Percentiles rank a stretch among this genome's conserved stretches.
phyloP scores from a whole-genome alignment of 805 yeast genomes.

The Starmerella stigmatis region DNA sequence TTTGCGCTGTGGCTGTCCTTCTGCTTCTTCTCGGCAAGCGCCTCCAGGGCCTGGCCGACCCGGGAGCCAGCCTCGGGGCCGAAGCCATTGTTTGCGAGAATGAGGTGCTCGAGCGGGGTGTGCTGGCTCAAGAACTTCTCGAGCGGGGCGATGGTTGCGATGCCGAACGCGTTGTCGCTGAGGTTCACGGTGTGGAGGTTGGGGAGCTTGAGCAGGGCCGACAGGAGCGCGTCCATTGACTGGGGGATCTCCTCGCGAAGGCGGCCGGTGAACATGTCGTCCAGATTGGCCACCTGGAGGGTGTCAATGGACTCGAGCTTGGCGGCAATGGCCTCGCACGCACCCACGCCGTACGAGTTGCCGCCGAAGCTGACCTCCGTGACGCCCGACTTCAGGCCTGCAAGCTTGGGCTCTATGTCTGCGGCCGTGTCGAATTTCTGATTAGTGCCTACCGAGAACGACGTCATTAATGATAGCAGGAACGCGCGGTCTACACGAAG shows the following conservation, averaged over 20 bases:
- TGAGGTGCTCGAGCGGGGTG: slow-evolving; percentile 69
- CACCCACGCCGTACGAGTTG: slow-evolving; percentile 87
- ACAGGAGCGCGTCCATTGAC: slow-evolving; percentile 60
- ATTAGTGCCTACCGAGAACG: slow-evolving; percentile 17
- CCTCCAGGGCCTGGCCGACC: slow-evolving; percentile 75
- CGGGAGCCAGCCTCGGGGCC: slow-evolving; percentile 97
- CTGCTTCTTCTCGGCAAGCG: slow-evolving; percentile 55
- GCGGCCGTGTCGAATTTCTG: slow-evolving; percentile 56
- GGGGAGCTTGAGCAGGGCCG: slow-evolving; percentile 59
- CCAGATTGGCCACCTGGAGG: slow-evolving; percentile 60
- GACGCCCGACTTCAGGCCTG: slow-evolving; percentile 40
- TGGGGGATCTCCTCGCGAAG: slow-evolving; percentile 89
- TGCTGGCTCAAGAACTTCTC: slow-evolving; percentile 70
- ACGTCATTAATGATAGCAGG: slow-evolving; percentile 9
- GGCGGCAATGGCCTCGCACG: slow-evolving; percentile 61
- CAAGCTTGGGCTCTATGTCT: slow-evolving; percentile 63
- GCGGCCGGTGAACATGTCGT: slow-evolving; percentile 91
- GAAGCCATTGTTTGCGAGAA: slow-evolving; percentile 89
- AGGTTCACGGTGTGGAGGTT: slow-evolving; percentile 65
- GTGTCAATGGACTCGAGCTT: slow-evolving; percentile 35
- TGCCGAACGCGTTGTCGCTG: slow-evolving; percentile 94
- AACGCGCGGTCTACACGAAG: background rate
- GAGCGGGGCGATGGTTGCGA: slow-evolving; percentile 84
- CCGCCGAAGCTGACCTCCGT: slow-evolving; percentile 74
- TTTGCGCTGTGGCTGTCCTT: slow-evolving; percentile 40